phyloP scores from a whole-genome alignment of 306 rosid species.

The Clitoria ternatea region DNA sequence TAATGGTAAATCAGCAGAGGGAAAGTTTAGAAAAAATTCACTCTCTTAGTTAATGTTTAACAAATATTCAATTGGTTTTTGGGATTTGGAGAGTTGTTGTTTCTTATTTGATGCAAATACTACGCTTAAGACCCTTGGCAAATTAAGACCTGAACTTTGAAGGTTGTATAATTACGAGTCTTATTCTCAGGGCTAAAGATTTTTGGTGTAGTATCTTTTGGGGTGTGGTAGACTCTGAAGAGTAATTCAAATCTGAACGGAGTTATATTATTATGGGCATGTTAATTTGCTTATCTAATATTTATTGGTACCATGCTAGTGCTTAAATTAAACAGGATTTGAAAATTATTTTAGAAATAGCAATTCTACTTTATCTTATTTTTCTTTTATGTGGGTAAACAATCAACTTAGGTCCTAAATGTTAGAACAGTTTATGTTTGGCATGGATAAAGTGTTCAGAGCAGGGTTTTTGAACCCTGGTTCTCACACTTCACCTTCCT shows the following conservation, averaged over 20 bases:
- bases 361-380: background rate
- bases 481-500: too few species aligned
- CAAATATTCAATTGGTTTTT: background rate
- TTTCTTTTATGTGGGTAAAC: background rate
- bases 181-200: background rate
- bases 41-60: background rate
- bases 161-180: background rate
- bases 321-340: background rate
- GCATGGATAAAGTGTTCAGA: too few species aligned
- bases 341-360: background rate
- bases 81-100: background rate
- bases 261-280: background rate
- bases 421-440: too few species aligned
- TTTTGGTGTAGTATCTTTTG: background rate
- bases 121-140: background rate
- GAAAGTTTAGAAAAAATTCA: background rate
- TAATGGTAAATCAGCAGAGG: background rate
- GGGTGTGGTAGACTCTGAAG: background rate
- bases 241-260: background rate
- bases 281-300: background rate
- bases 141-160: background rate
- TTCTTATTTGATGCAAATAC: background rate
- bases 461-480: too few species aligned
- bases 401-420: background rate
- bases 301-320: background rate